Evolutionary conservation across 768 basidiomycete species (phyloP), one percentile per base, ranked within the genome.

Genomic region (Coprinopsis strossmayeri): DNA sequence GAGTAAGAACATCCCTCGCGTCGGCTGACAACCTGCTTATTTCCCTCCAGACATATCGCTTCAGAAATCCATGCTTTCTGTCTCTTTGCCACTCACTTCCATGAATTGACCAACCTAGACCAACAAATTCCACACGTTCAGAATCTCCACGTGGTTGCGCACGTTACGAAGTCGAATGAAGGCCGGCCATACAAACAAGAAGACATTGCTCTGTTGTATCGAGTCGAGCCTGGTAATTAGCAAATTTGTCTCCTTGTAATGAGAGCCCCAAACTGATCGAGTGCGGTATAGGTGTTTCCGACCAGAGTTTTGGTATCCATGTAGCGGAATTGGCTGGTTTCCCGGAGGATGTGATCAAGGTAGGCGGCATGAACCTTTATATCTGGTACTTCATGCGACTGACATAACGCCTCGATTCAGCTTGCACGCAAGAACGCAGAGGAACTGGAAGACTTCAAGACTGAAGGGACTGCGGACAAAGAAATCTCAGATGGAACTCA

Each of bases 221-320:
- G 93, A 64, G 94, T 98, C 21, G 84, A 91, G 56, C 87, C 88
- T 18, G 95, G 94, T 91, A 32, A 32, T 15, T 58, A 26, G 76
- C 20, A 5, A 17, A 13, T 10, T 9, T 10, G 10, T 9, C 7
- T 13, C 7, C 63, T 1, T 34, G 18, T 23, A 9, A 25, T 21
- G 53, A 12, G 15, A 15, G 13, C 25, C 49, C 59, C 58, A 58
- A n/a, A 21, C 40, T 23, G 26, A 34, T 38, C 18, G 26, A 17
- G 3, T 17, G n/a, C 26, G 37, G 9, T 18, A 32, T 50, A 91
- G 91, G 91, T 12, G 77, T 96, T 18, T 92, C 90, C 38, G 95
- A 98, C 61, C 95, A 97, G 65, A 95, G 91, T 61, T 98, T 97
- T 59, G 96, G 95, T 65, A 98, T 99, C 24, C 93, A 98, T 57